A percentile compares a stretch with the other conserved stretches of the same genome.
These are phyloP conservation scores for Atractiella rhizophila DNA, from an alignment of 768 basidiomycete genomes.

Conservation along the genomic window DNA sequence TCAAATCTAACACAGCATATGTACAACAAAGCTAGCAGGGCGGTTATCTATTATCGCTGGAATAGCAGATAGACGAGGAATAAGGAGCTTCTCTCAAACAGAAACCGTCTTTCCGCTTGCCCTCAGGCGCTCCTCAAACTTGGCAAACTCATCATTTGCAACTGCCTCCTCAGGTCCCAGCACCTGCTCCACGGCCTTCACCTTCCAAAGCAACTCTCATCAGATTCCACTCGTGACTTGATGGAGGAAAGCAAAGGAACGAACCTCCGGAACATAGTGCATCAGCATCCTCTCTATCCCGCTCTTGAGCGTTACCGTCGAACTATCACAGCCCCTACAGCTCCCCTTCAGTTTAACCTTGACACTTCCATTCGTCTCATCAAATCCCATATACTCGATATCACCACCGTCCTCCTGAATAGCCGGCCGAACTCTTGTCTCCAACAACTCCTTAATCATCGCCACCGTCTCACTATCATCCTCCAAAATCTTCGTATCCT, in stretches of 20 bases:
- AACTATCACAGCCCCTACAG: slow-evolving; percentile 82
- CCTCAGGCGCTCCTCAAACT: slow-evolving; percentile 27
- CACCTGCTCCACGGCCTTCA: slow-evolving; percentile 71
- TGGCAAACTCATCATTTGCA: slow-evolving; percentile 64
- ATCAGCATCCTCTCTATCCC: slow-evolving; percentile 97
- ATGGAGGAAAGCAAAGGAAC: neutral
- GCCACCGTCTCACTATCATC: slow-evolving; percentile 89
- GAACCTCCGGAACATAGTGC: slow-evolving; percentile 79
- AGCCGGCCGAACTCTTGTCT: slow-evolving; percentile 78
- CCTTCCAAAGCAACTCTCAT: slow-evolving; percentile 27
- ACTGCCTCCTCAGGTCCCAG: slow-evolving; percentile 71
- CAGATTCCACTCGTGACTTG: neutral
- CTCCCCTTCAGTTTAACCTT: slow-evolving; percentile 83
- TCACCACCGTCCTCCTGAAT: slow-evolving; percentile 99
- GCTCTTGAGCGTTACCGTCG: slow-evolving; percentile 78
- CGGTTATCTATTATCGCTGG: too few relatives aligned
- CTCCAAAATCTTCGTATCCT: slow-evolving; percentile 76
- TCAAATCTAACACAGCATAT: too few relatives aligned
- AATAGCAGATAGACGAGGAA: too few relatives aligned
- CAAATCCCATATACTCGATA: slow-evolving; percentile 81
- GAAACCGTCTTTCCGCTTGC: slow-evolving; percentile 14
- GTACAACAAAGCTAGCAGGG: too few relatives aligned
- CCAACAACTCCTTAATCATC: slow-evolving; percentile 94
- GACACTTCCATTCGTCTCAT: slow-evolving; percentile 50
- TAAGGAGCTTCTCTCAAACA: too few relatives aligned